Percentiles rank a stretch among this genome's conserved stretches.
Conservation (phyloP, 768 basidiomycete species). For the Calocera viscosa region DNA sequence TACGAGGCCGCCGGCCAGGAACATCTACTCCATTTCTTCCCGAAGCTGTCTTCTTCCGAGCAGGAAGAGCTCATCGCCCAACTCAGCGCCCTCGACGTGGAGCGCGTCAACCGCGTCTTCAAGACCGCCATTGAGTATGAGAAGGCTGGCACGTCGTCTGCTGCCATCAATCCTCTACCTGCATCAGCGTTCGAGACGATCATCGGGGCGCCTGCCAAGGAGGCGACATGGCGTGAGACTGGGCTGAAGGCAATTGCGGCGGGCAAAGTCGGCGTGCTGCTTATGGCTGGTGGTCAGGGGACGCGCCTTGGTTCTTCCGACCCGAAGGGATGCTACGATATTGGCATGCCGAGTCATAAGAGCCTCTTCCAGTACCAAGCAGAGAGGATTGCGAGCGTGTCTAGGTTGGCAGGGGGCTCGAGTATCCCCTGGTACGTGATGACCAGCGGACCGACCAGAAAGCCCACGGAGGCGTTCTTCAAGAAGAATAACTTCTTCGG, state of each 20-base stretch:
- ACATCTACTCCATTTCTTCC: conserved; percentile 84
- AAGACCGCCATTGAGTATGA: conserved; percentile 60
- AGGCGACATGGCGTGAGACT: conserved; percentile 56
- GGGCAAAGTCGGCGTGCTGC: conserved; percentile 82
- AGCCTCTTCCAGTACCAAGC: conserved; percentile 94
- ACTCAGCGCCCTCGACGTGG: conserved; percentile 68
- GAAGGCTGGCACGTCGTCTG: conserved; percentile 27
- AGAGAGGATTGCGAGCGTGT: conserved; percentile 77
- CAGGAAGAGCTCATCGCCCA: conserved; percentile 53
- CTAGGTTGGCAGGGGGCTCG: conserved; percentile 47
- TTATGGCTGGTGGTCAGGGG: conserved; percentile 98
- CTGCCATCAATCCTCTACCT: conserved; percentile 70
- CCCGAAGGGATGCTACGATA: conserved; percentile 98
- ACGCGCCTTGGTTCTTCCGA: conserved; percentile 82
- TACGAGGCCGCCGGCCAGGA: conserved; percentile 75
- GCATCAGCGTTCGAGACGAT: conserved; percentile 57
- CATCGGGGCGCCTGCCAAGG: conserved; percentile 41
- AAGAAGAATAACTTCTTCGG: conserved; percentile 67
- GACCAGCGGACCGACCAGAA: conserved; percentile 92
- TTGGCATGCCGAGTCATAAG: conserved; percentile 85
- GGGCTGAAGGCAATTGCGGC: conserved; percentile 72
- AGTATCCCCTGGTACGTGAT: conserved; percentile 95
- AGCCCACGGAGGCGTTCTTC: conserved; percentile 79
- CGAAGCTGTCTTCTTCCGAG: conserved; percentile 50
- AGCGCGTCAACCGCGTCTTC: conserved; percentile 85